Evolutionary conservation across 2,329 filamentous ascomycete genomes (phyloP).

Genomic region (Trichoderma sp.): DNA sequence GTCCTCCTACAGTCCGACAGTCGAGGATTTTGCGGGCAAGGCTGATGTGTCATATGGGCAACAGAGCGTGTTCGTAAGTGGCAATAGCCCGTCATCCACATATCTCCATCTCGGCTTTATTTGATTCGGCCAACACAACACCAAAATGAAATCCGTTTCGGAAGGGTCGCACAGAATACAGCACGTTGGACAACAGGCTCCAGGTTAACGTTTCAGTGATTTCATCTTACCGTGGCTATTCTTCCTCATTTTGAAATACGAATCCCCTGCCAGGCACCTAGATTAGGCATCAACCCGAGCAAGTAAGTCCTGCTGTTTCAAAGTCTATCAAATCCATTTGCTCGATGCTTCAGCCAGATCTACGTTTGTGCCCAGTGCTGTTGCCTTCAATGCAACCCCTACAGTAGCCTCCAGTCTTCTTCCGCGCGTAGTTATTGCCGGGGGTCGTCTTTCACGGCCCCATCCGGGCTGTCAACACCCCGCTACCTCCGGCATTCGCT

Average conservation of each 20-base stretch:
- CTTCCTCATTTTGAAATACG: not conserved
- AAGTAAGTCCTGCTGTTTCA: not conserved
- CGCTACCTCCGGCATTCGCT: constrained; percentile 6
- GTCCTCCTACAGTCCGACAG: constrained; percentile 7
- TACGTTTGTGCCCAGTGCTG: not conserved
- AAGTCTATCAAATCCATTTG: not conserved
- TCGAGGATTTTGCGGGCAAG: not conserved
- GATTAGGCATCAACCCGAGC: constrained; percentile 11
- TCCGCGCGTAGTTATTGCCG: not conserved
- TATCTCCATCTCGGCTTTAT: not conserved
- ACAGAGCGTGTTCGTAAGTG: not conserved
- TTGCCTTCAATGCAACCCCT: not conserved
- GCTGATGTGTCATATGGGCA: not conserved
- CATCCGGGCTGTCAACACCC: constrained; percentile 14
- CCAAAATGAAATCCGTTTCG: not conserved
- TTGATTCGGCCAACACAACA: not conserved
- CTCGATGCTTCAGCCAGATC: not conserved
- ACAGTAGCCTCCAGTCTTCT: not conserved
- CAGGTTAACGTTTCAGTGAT: not conserved
- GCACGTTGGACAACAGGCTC: not conserved
- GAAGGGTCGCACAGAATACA: not conserved
- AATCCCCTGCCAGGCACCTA: not conserved
- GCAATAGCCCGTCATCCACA: constrained; percentile 10
- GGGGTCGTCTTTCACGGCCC: constrained; percentile 4
- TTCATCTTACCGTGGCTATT: not conserved